phyloP scores from a whole-genome alignment of 108 stramenopile species.

The Nannochloropsis gaditana region DNA sequence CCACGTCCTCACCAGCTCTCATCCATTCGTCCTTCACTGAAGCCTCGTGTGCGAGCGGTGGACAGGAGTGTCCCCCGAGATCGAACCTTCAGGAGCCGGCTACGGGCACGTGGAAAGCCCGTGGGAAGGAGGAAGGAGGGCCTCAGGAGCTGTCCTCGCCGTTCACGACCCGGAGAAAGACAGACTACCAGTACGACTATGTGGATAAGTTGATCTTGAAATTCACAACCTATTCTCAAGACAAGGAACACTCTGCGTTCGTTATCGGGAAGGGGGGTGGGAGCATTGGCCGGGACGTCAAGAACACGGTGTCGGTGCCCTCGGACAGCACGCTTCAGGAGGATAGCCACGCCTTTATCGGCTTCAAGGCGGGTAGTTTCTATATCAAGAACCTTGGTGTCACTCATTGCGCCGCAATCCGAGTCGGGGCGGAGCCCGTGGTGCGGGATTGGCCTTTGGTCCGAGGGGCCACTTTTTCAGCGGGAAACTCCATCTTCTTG shows the following conservation, averaged over 20 bases:
- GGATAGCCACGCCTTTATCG: conserved; percentile 45
- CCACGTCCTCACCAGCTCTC: background rate
- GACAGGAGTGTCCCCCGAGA: no score
- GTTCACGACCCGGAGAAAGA: background rate
- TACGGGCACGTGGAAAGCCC: background rate
- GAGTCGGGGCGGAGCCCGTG: conserved; percentile 40
- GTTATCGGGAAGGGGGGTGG: conserved; percentile 30
- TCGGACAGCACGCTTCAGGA: conserved; percentile 41
- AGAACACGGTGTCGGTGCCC: conserved; percentile 45
- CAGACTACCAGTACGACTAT: background rate
- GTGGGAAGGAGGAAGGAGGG: background rate
- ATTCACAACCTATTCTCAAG: conserved; percentile 55
- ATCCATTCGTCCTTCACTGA: background rate
- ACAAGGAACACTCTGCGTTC: conserved; percentile 31
- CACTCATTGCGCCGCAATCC: conserved; percentile 45
- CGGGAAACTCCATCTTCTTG: conserved; percentile 52
- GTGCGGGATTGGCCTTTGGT: conserved; percentile 44
- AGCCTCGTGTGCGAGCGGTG: background rate
- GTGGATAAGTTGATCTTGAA: conserved; percentile 49
- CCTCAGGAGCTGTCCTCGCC: background rate
- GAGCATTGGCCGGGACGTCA: conserved; percentile 40
- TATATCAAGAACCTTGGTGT: conserved; percentile 40
- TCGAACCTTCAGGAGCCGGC: background rate
- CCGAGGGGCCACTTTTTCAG: conserved; percentile 41
- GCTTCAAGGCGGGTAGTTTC: conserved; percentile 30